A percentile compares a stretch with the other conserved stretches of the same genome.
phyloP scores from a whole-genome alignment of 257 asterid species.

The Solanum virginianum region DNA sequence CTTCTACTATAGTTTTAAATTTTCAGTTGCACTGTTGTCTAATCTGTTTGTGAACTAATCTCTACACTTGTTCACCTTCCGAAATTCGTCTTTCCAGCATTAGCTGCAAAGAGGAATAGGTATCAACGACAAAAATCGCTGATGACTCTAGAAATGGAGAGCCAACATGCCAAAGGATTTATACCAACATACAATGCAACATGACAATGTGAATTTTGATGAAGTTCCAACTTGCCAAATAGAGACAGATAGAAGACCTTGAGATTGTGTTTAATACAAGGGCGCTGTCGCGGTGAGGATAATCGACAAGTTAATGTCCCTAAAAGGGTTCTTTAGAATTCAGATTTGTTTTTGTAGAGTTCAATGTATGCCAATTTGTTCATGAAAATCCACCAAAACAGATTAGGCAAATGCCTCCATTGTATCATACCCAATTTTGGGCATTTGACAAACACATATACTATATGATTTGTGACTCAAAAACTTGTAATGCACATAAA shows the following conservation, averaged over 20 bases:
- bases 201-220: constrained; percentile 22
- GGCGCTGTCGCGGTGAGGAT: not conserved
- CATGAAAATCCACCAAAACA: not conserved
- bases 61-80: not conserved
- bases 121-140: constrained; percentile 82
- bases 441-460: constrained; percentile 14
- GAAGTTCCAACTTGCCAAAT: constrained; percentile 6
- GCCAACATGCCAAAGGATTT: constrained; percentile 96
- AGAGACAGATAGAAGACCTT: constrained; percentile 12
- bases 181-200: constrained; percentile 57
- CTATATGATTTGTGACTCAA: not conserved
- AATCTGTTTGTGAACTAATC: not conserved
- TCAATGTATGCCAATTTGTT: constrained; percentile 12
- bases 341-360: constrained; percentile 13
- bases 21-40: not conserved
- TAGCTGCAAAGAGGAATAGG: constrained; percentile 77
- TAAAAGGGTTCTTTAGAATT: constrained; percentile 19
- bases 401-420: constrained; percentile 10
- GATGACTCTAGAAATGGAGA: constrained; percentile 91
- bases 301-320: constrained; percentile 6
- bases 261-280: constrained; percentile 7
- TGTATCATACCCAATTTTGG: constrained; percentile 31
- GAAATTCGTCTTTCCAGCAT: constrained; percentile 30
- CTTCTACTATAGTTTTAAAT: not conserved
- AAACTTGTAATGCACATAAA: not conserved